Evolutionary conservation across 352 stramenopile genomes (phyloP).

Genomic region (Thraustochytrium striatum): DNA sequence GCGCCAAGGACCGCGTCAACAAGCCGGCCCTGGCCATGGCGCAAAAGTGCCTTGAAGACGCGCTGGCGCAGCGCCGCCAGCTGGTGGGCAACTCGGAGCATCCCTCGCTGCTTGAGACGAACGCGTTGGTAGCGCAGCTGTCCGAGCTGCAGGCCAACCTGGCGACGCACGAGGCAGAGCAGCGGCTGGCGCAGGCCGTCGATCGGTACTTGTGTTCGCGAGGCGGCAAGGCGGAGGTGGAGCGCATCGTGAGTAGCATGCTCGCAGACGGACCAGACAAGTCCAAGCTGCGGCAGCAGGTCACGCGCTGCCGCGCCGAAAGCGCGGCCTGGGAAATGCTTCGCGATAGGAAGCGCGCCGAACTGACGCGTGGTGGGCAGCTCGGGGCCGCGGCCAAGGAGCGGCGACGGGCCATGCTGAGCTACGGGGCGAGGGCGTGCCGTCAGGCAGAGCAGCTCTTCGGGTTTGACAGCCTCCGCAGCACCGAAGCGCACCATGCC

Average conservation of each 20-base stretch:
- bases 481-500: too few relatives aligned
- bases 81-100: background rate
- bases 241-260: background rate
- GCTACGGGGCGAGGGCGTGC: too few relatives aligned
- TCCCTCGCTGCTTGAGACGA: background rate
- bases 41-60: background rate
- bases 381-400: too few relatives aligned
- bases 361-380: too few relatives aligned
- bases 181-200: background rate
- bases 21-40: background rate
- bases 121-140: background rate
- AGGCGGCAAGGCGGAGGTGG: background rate
- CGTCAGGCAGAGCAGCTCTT: too few relatives aligned
- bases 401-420: too few relatives aligned
- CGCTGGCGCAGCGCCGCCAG: background rate
- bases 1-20: background rate
- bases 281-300: too few relatives aligned
- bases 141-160: background rate
- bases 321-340: too few relatives aligned
- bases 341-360: too few relatives aligned
- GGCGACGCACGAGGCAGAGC: background rate
- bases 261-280: background rate
- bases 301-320: too few relatives aligned
- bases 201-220: background rate
- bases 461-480: too few relatives aligned